Percentiles rank a stretch among this genome's conserved stretches.
Conservation (phyloP, 352 stramenopile species). For the Phytophthora crassamura region DNA sequence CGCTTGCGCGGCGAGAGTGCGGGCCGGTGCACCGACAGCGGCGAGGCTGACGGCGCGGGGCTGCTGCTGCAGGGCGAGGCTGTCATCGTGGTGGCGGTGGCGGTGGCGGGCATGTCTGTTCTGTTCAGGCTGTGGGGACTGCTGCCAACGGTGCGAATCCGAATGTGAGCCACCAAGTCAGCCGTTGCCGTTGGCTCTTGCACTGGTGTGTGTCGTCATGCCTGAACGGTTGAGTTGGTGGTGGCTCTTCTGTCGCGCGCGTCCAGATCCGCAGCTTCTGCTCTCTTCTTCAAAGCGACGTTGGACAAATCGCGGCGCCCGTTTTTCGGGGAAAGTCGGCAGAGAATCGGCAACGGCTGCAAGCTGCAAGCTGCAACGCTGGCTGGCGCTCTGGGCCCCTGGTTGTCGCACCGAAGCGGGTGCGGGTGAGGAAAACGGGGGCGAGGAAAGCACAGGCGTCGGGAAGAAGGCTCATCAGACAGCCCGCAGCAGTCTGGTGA, state of each 20-base stretch:
- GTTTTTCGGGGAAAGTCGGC: conserved; percentile 15
- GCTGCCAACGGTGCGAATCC: conserved; percentile 26
- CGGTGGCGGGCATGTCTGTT: conserved; percentile 25
- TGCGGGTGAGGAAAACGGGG: neutral
- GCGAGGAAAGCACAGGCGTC: neutral
- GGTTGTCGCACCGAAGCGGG: conserved; percentile 27
- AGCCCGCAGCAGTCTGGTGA: conserved; percentile 23
- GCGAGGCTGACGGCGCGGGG: conserved; percentile 21
- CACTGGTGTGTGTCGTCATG: conserved; percentile 15
- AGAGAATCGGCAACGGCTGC: conserved; percentile 25
- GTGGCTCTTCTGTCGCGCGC: conserved; percentile 38
- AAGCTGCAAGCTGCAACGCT: neutral
- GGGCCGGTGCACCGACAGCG: conserved; percentile 49
- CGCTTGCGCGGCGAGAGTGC: conserved; percentile 55
- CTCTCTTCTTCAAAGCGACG: conserved; percentile 40
- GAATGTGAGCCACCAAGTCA: conserved; percentile 20
- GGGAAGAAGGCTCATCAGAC: conserved; percentile 14
- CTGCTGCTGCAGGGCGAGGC: conserved; percentile 31
- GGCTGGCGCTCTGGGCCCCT: conserved; percentile 1
- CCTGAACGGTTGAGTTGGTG: too few species aligned
- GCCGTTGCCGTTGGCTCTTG: conserved; percentile 14
- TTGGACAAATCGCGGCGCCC: conserved; percentile 29
- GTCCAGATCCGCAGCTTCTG: conserved; percentile 37
- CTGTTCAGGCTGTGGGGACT: neutral
- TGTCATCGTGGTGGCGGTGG: conserved; percentile 20